These are phyloP conservation scores for Aspergillus aculeatus DNA, from an alignment of 2,329 filamentous ascomycete genomes.

Conservation along the genomic window DNA sequence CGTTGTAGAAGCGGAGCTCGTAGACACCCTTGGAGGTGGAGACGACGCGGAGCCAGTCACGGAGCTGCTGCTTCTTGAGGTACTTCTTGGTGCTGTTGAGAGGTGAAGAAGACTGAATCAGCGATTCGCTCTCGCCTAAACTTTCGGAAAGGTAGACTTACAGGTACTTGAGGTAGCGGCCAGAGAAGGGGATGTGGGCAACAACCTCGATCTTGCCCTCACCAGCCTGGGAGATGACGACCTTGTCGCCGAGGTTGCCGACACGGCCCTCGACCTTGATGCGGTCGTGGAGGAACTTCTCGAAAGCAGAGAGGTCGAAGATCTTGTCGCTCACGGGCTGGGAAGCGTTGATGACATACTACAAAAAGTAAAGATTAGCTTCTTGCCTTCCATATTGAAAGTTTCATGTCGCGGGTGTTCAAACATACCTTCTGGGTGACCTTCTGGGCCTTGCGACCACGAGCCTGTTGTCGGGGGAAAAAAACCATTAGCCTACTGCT, in stretches of 20 bases:
- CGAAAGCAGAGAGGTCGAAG: slow-evolving; percentile 97
- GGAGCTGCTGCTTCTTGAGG: slow-evolving; percentile 99
- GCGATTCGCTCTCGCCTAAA: background rate
- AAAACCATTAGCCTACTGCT: slow-evolving; percentile 94
- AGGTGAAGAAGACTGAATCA: background rate
- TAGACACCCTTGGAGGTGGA: slow-evolving; percentile 97
- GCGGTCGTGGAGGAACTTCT: slow-evolving; percentile 99
- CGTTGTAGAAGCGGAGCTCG: slow-evolving; percentile 99
- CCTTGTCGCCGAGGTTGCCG: slow-evolving; percentile 92
- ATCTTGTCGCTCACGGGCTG: slow-evolving; percentile 99
- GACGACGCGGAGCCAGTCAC: slow-evolving; percentile 99
- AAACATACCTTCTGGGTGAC: slow-evolving; percentile 49
- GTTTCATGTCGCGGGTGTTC: background rate
- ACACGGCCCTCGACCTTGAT: slow-evolving; percentile 99
- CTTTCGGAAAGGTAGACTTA: slow-evolving; percentile 51
- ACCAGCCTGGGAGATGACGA: slow-evolving; percentile 84
- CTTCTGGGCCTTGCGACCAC: slow-evolving; percentile 49
- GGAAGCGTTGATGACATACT: slow-evolving; percentile 99
- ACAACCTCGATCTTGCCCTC: slow-evolving; percentile 99
- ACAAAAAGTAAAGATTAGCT: slow-evolving; percentile 7
- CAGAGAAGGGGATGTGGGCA: slow-evolving; percentile 96
- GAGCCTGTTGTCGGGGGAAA: slow-evolving; percentile 45
- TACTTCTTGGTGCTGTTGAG: slow-evolving; percentile 93
- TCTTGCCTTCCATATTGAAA: background rate
- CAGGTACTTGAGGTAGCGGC: slow-evolving; percentile 99